Evolutionary conservation across 2,329 filamentous ascomycete species (phyloP).

Genomic region (Pseudophaeomoniella oleicola): DNA sequence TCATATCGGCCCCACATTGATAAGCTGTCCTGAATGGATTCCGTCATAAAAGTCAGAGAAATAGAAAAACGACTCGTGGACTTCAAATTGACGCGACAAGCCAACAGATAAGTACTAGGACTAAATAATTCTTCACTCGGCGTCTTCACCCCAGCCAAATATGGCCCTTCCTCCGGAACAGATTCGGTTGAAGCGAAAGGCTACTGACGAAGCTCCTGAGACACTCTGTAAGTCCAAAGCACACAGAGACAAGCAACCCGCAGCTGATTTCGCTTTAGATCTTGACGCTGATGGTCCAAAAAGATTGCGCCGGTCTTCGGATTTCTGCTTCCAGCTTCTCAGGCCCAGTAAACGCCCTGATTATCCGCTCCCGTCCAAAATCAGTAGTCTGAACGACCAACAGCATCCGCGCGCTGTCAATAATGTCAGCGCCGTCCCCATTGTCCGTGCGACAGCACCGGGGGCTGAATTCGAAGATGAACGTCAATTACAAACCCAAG

Average conservation of each 20-base stretch:
- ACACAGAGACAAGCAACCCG: background rate
- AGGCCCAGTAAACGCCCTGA: conserved; percentile 7
- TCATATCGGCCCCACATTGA: no score
- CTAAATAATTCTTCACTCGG: no score
- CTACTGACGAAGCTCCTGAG: conserved; percentile 42
- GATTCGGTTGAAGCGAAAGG: conserved; percentile 41
- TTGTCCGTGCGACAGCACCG: conserved; percentile 25
- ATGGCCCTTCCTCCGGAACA: conserved; percentile 35
- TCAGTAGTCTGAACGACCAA: no score
- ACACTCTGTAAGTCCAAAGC: conserved; percentile 2
- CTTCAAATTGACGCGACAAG: no score
- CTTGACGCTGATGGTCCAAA: conserved; percentile 29
- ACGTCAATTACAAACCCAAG: background rate
- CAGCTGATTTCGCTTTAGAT: conserved; percentile 15
- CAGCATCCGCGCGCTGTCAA: no score
- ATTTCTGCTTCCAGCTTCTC: conserved; percentile 31
- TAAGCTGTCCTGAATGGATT: no score
- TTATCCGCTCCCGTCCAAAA: conserved; percentile 2
- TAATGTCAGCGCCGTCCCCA: conserved; percentile 18
- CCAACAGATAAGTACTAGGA: no score
- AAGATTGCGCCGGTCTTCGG: conserved; percentile 32
- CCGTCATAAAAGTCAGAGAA: no score
- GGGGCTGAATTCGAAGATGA: conserved; percentile 23
- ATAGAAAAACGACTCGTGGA: no score
- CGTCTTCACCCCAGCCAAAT: no score